Percentiles rank a stretch among this genome's conserved stretches.
phyloP scores from a whole-genome alignment of 2,329 filamentous ascomycete genomes.

The Pseudohalonectria lignicola region DNA sequence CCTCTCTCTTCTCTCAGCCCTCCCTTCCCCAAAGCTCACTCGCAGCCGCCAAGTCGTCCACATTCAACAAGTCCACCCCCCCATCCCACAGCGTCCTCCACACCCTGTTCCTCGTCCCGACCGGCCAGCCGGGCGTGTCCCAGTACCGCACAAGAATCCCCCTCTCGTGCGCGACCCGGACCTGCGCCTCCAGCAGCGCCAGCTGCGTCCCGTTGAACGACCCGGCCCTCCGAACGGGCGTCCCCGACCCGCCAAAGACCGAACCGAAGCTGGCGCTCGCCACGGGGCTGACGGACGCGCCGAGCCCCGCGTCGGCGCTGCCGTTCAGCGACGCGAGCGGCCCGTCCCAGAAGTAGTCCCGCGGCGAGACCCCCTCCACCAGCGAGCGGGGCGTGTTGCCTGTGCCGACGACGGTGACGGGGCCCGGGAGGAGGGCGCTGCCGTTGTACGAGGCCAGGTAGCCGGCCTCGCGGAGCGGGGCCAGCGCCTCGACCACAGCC shows the following conservation, averaged over 20 bases:
- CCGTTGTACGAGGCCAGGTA: conserved; percentile 43
- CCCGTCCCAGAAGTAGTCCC: conserved; percentile 26
- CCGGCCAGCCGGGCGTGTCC: conserved; percentile 48
- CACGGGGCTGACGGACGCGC: conserved; percentile 13
- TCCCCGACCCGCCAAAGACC: conserved; percentile 16
- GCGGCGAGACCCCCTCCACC: conserved; percentile 44
- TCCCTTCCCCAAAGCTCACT: conserved; percentile 18
- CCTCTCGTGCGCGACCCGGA: conserved; percentile 38
- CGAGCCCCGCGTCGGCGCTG: conserved; percentile 12
- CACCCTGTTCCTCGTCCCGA: conserved; percentile 44
- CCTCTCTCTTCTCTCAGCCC: too few species aligned
- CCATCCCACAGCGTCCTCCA: conserved; percentile 46
- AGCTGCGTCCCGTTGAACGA: conserved; percentile 35
- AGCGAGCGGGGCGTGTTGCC: conserved; percentile 48
- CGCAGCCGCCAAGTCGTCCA: conserved; percentile 46
- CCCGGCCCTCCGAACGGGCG: conserved; percentile 5
- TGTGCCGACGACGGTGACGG: conserved; percentile 56
- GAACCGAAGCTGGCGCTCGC: conserved; percentile 22
- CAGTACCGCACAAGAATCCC: conserved; percentile 52
- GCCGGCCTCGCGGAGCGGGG: conserved; percentile 41
- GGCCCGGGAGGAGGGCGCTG: conserved; percentile 32
- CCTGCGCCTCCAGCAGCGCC: conserved; percentile 36
- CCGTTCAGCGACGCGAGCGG: conserved; percentile 10
- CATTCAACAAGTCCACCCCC: conserved; percentile 49
- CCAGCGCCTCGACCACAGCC: conserved; percentile 37